Percentiles rank a stretch among this genome's conserved stretches.
Conservation (phyloP, 176 grass and related monocot genomes). For the Oryza australiensis region DNA sequence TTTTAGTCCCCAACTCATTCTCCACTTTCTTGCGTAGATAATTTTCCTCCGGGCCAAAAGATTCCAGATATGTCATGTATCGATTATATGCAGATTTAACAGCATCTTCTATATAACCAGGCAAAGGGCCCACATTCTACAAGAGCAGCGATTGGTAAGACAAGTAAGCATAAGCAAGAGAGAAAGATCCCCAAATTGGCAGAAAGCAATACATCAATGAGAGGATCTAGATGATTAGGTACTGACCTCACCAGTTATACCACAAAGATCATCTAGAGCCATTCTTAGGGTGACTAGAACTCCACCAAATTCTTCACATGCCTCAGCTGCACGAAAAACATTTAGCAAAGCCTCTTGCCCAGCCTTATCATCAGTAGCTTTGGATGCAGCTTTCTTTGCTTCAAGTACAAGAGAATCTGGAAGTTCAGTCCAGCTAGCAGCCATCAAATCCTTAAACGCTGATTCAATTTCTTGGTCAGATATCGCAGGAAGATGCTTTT, state of each 20-base stretch:
- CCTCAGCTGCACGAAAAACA: slow-evolving; percentile 82
- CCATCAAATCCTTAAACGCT: slow-evolving; percentile 92
- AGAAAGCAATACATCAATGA: slow-evolving; percentile 5
- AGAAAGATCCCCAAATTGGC: not conserved
- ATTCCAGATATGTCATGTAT: slow-evolving; percentile 82
- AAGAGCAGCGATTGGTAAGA: slow-evolving; percentile 40
- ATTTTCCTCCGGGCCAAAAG: slow-evolving; percentile 69
- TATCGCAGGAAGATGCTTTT: slow-evolving; percentile 61
- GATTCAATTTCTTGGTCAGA: slow-evolving; percentile 75
- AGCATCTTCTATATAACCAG: slow-evolving; percentile 86
- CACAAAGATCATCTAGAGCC: slow-evolving; percentile 89
- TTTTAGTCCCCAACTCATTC: slow-evolving; percentile 90
- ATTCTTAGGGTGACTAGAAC: slow-evolving; percentile 75
- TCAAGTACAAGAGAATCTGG: slow-evolving; percentile 59
- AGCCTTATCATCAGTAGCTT: slow-evolving; percentile 58
- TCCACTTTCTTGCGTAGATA: slow-evolving; percentile 91
- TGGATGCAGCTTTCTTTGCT: slow-evolving; percentile 75
- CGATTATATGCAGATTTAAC: slow-evolving; percentile 76
- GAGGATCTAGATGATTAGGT: slow-evolving; percentile 22
- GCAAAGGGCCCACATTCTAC: slow-evolving; percentile 80
- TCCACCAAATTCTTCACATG: slow-evolving; percentile 83
- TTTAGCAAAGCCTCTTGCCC: slow-evolving; percentile 73
- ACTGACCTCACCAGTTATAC: slow-evolving; percentile 79
- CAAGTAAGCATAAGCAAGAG: not conserved
- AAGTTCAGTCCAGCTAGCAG: slow-evolving; percentile 80